These are phyloP conservation scores for Mortierella sp. DNA, from an alignment of 371 early-diverging fungal genomes.

Conservation along the genomic window DNA sequence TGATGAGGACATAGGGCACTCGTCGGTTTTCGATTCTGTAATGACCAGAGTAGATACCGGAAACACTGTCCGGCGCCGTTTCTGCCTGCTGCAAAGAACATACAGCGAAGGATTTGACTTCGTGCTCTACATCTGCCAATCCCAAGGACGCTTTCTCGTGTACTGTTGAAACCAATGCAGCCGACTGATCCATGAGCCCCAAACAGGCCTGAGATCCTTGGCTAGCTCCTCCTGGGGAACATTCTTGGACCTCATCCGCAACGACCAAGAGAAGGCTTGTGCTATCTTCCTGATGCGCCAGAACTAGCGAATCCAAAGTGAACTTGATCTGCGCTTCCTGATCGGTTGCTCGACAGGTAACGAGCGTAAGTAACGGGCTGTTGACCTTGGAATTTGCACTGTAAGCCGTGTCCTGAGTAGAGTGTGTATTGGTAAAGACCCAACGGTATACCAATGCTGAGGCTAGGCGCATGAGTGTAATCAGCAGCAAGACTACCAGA, in stretches of 20 bases:
- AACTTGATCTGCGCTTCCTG: constrained; percentile 50
- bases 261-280: constrained; percentile 63
- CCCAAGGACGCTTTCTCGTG: neutral
- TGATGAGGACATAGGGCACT: constrained; percentile 90
- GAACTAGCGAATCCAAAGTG: constrained; percentile 61
- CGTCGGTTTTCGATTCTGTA: constrained; percentile 71
- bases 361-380: constrained; percentile 56
- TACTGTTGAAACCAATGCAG: neutral
- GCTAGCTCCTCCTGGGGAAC: constrained; percentile 7
- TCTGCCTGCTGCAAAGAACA: neutral
- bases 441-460: constrained; percentile 84
- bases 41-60: constrained; percentile 83
- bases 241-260: constrained; percentile 13
- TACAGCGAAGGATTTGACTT: constrained; percentile 1
- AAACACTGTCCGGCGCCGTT: neutral
- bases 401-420: constrained; percentile 26
- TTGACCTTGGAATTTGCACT: neutral
- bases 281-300: constrained; percentile 59
- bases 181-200: constrained; percentile 9
- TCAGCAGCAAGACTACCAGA: constrained; percentile 68
- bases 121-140: neutral
- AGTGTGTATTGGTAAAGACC: constrained; percentile 74
- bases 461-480: constrained; percentile 74
- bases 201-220: constrained; percentile 19
- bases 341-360: constrained; percentile 80